Evolutionary conservation across 2,329 filamentous ascomycete genomes (phyloP).

Genomic region (Epichloe coenophiala): DNA sequence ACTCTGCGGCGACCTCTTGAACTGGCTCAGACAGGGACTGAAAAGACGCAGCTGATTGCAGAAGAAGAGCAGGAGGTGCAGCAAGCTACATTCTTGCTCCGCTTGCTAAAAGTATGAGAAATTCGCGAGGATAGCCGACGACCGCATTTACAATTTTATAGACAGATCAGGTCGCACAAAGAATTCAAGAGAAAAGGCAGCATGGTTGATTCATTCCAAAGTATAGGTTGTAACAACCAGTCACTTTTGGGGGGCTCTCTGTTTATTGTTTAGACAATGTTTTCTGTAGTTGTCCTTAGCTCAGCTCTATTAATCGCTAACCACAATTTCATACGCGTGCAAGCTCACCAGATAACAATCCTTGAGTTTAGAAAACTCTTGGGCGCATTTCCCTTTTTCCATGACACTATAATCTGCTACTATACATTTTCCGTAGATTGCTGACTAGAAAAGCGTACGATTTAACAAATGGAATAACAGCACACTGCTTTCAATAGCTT

Average conservation of each 20-base stretch:
- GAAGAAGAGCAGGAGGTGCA: conserved; percentile 81
- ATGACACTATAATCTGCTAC: conserved; percentile 80
- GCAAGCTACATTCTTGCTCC: conserved; percentile 66
- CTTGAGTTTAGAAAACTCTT: conserved; percentile 75
- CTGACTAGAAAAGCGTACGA: conserved; percentile 41
- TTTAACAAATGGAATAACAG: not conserved
- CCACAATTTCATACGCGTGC: not conserved
- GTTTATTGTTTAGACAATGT: conserved; percentile 14
- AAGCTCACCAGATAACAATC: conserved; percentile 68
- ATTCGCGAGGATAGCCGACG: not conserved
- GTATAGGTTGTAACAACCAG: too few relatives aligned
- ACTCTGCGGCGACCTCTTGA: conserved; percentile 65
- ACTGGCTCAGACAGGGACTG: conserved; percentile 14
- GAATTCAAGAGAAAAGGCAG: not conserved
- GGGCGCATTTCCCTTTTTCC: conserved; percentile 80
- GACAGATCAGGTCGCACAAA: not conserved
- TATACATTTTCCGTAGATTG: conserved; percentile 83
- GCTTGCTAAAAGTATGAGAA: conserved; percentile 58
- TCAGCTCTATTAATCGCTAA: not conserved
- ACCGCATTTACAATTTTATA: not conserved
- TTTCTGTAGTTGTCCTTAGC: conserved; percentile 6
- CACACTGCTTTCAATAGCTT: not conserved
- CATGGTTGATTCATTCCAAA: not conserved
- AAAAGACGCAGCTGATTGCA: conserved; percentile 40
- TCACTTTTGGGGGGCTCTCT: not conserved